Base-by-base conservation (phyloP, 345 rosid species). In the Kandelia obovata region DNA sequence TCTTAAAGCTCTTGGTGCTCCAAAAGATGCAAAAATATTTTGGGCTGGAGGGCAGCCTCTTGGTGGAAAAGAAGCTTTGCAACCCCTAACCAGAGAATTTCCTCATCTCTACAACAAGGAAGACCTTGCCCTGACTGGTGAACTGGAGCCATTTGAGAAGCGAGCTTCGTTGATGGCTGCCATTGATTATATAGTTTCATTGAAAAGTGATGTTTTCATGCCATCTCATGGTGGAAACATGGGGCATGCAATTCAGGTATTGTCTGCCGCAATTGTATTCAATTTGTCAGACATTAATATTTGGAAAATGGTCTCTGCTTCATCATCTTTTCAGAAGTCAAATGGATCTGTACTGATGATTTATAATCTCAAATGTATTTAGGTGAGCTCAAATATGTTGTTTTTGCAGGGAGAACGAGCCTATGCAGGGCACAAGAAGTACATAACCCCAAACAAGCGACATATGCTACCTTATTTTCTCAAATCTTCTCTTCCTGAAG, bases 141-240 rank as follows among this genome's bases (percentile, higher is more conserved):
- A 95, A 74, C 81, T 92, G 23, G 88, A 89, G 76, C 91, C 98
- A 21, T 95, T 84, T 58, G 84, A 82, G 30, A 87, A 83, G 34
- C 90, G 76, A 80, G 97, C 97, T 49, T 95, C 99, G 0, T 53
- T 82, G 19, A 79, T 96, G 96, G 98, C 99, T 64, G 97, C 99
- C 11, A 80, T 92, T 5, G 98, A 96, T 77, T 89, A 81, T 47
- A 76, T 96, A 71, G 96, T 96, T 43, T 89, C 96, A 0, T 89
- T 83, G 70, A 82, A 79, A 62, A 92, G 99, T 60, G 94, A 95
- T 63, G 96, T 92, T 73, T 95, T 95, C 81, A 89, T 95, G 98
- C 89, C 99, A 64, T 95, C 99, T 72, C 98, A 92, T 35, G 99
- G 99, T 53, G 99, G 99, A 73, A 95, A 95, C 68, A 95, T 95